A percentile compares a stretch with the other conserved stretches of the same genome.
These are phyloP conservation scores for Ophiosphaerella herpotricha DNA, from an alignment of 2,329 filamentous ascomycete genomes.

Conservation along the genomic window DNA sequence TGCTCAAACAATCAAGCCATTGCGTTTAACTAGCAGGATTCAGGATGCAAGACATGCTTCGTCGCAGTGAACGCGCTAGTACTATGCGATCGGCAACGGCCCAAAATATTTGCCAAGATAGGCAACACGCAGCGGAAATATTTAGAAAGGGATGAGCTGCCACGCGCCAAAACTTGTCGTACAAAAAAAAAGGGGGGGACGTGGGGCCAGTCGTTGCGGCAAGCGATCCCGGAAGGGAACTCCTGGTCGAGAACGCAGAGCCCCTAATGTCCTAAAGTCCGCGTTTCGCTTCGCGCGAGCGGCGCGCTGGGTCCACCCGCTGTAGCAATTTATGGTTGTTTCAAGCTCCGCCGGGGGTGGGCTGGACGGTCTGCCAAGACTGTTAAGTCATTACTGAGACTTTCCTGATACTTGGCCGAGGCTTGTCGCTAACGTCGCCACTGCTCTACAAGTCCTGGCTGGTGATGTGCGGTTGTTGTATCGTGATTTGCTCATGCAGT, in stretches of 20 bases:
- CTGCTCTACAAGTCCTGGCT: not conserved
- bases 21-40: no score
- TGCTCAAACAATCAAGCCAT: no score
- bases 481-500: not conserved
- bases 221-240: not conserved
- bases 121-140: no score
- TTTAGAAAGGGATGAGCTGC: no score
- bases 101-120: no score
- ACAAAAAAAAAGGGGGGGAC: no score
- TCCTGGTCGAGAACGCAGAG: not conserved
- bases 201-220: no score
- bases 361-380: slow-evolving; percentile 16
- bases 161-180: no score
- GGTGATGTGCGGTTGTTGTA: not conserved
- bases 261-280: not conserved
- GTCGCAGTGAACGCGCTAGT: no score
- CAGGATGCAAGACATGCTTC: no score
- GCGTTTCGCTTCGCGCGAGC: not conserved
- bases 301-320: slow-evolving; percentile 2
- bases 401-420: slow-evolving; percentile 21
- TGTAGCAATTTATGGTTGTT: slow-evolving; percentile 7
- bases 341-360: slow-evolving; percentile 15
- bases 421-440: slow-evolving; percentile 12
- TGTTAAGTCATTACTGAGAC: slow-evolving; percentile 24
- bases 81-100: no score